phyloP scores from a whole-genome alignment of 164 flowering plant species.

The Vitis vinifera region DNA sequence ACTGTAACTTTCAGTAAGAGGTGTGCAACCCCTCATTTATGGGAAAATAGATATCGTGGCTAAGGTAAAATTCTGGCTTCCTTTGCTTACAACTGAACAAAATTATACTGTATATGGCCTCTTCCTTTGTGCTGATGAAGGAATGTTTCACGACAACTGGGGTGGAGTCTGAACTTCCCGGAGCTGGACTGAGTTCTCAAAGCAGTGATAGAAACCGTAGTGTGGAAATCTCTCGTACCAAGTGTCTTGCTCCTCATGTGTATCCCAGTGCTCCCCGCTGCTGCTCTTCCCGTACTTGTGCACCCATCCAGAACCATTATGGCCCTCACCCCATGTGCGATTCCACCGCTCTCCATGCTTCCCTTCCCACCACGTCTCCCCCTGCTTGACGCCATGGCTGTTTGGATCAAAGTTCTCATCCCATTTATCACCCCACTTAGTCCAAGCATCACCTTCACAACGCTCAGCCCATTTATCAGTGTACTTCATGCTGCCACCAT shows the following conservation, averaged over 20 bases:
- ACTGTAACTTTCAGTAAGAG: too few species aligned
- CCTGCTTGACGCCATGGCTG: conserved; percentile 85
- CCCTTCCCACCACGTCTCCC: conserved; percentile 98
- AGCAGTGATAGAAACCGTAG: conserved; percentile 81
- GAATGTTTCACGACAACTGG: conserved; percentile 25
- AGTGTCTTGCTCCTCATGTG: conserved; percentile 74
- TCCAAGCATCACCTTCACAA: conserved; percentile 76
- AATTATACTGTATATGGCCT: not conserved
- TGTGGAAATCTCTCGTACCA: conserved; percentile 96
- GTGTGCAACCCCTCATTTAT: too few species aligned
- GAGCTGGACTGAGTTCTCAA: conserved; percentile 79
- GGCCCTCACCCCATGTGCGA: conserved; percentile 96
- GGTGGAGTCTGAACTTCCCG: conserved; percentile 65
- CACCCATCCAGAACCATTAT: conserved; percentile 97
- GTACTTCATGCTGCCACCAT: conserved; percentile 87
- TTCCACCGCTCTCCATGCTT: conserved; percentile 88
- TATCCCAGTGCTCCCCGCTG: conserved; percentile 98
- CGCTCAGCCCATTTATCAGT: conserved; percentile 99
- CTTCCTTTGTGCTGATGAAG: not conserved
- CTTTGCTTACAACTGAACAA: too few species aligned
- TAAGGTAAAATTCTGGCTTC: too few species aligned
- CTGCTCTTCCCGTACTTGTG: conserved; percentile 98
- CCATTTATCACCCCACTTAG: conserved; percentile 99
- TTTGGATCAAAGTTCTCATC: conserved; percentile 76
- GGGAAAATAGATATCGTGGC: too few species aligned